Percentiles rank a stretch among this genome's conserved stretches.
Evolutionary conservation across 192 early-diverging fungal genomes (phyloP).

Genomic region (Phycomyces blakesleeanus): DNA sequence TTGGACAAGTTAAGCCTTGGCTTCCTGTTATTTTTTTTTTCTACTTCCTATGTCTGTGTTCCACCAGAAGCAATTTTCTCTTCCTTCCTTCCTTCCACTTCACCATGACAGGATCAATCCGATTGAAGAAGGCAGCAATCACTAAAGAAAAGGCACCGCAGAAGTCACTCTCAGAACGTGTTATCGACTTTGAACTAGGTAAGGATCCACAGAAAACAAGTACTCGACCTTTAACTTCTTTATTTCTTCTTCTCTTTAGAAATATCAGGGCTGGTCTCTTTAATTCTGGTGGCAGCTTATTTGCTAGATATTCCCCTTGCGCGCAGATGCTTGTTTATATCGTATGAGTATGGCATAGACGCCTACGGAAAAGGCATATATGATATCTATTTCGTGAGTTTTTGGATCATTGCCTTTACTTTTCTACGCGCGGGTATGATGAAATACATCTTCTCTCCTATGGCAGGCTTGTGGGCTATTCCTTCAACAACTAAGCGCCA

Average conservation of each 20-base stretch:
- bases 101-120: not conserved
- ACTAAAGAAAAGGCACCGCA: not conserved
- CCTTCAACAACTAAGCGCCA: conserved; percentile 31
- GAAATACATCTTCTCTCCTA: conserved; percentile 45
- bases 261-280: conserved; percentile 9
- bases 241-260: conserved; percentile 5
- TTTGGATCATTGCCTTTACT: conserved; percentile 66
- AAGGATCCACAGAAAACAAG: not conserved
- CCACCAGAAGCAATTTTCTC: too few relatives aligned
- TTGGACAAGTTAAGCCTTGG: too few relatives aligned
- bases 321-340: conserved; percentile 7
- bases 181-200: not conserved
- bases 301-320: conserved; percentile 10
- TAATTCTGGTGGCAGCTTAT: conserved; percentile 11
- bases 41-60: too few relatives aligned
- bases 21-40: too few relatives aligned
- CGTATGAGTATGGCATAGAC: conserved; percentile 5
- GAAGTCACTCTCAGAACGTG: not conserved
- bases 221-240: too few relatives aligned
- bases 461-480: conserved; percentile 39
- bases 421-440: conserved; percentile 56
- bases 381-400: conserved; percentile 58
- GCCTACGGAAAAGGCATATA: conserved; percentile 46
- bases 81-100: too few relatives aligned
- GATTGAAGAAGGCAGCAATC: too few relatives aligned